Evolutionary conservation across 208 protist genomes (phyloP).

Genomic region (Herpetomonas samuelpessoai): DNA sequence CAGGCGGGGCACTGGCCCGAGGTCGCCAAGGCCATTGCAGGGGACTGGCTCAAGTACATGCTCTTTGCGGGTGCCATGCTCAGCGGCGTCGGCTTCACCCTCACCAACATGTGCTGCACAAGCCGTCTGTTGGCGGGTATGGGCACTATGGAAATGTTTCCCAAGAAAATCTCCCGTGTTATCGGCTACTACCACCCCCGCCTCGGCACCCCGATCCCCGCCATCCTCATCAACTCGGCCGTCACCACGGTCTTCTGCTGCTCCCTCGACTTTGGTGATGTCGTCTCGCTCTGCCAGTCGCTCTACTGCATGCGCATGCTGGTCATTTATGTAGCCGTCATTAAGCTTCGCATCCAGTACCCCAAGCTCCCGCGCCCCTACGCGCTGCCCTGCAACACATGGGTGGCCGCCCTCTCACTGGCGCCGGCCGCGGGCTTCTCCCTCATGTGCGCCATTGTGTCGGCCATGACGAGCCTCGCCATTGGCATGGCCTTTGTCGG

Average conservation of each 20-base stretch:
- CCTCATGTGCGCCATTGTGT: slow-evolving; percentile 56
- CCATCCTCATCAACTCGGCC: slow-evolving; percentile 66
- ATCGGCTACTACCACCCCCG: slow-evolving; percentile 83
- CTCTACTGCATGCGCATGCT: slow-evolving; percentile 82
- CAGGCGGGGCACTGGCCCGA: slow-evolving; percentile 75
- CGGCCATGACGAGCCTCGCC: slow-evolving; percentile 48
- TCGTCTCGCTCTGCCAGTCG: slow-evolving; percentile 77
- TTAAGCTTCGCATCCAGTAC: slow-evolving; percentile 75
- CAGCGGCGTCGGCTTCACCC: slow-evolving; percentile 73
- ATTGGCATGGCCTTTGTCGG: slow-evolving; percentile 57
- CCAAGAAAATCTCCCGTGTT: slow-evolving; percentile 64
- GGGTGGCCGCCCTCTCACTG: slow-evolving; percentile 49
- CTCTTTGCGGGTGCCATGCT: slow-evolving; percentile 70
- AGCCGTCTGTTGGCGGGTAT: slow-evolving; percentile 78
- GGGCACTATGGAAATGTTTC: slow-evolving; percentile 87
- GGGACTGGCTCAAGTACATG: slow-evolving; percentile 76
- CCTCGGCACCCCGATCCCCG: slow-evolving; percentile 75
- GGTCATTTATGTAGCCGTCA: slow-evolving; percentile 63
- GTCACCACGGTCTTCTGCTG: slow-evolving; percentile 64
- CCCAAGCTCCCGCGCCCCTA: slow-evolving; percentile 75
- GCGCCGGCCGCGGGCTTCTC: slow-evolving; percentile 61
- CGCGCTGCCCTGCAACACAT: slow-evolving; percentile 64
- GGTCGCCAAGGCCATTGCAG: slow-evolving; percentile 51
- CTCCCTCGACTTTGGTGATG: slow-evolving; percentile 63
- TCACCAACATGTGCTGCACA: slow-evolving; percentile 84